phyloP scores from a whole-genome alignment of 179 eudicot genomes.

The Drosera spatulata region DNA sequence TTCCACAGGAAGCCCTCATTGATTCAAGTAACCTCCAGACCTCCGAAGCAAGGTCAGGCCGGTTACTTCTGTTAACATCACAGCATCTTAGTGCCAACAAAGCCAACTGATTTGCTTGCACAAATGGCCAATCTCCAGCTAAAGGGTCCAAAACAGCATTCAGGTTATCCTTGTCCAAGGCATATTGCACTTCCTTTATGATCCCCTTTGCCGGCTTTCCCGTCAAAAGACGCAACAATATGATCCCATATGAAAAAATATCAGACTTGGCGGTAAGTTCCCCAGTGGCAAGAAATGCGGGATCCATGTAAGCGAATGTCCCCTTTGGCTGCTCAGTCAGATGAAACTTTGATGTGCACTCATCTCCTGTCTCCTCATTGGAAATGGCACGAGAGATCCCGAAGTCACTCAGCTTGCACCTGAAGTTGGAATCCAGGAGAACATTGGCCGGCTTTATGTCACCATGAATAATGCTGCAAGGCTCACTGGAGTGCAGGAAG shows the following conservation, averaged over 20 bases:
- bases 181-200: constrained; percentile 40
- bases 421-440: constrained; percentile 49
- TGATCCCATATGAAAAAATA: constrained; percentile 66
- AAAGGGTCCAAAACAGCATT: constrained; percentile 45
- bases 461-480: constrained; percentile 52
- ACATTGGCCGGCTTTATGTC: constrained; percentile 58
- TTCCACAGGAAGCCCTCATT: constrained; percentile 39
- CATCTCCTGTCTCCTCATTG: constrained; percentile 17
- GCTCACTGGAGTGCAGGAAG: constrained; percentile 60
- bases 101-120: constrained; percentile 76
- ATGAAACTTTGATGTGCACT: constrained; percentile 20
- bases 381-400: constrained; percentile 54
- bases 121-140: constrained; percentile 93
- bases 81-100: constrained; percentile 61
- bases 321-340: constrained; percentile 49
- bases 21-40: constrained; percentile 68
- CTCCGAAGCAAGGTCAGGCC: constrained; percentile 67
- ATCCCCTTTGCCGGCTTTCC: constrained; percentile 56
- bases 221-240: constrained; percentile 51
- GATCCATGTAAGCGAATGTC: constrained; percentile 54
- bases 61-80: constrained; percentile 23
- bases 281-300: constrained; percentile 41
- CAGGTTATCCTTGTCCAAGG: constrained; percentile 44
- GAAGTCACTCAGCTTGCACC: constrained; percentile 65
- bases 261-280: constrained; percentile 61